Percentiles rank a stretch among this genome's conserved stretches.
Conservation (phyloP, 2,329 filamentous ascomycete species). For the Monosporascus sp. region DNA sequence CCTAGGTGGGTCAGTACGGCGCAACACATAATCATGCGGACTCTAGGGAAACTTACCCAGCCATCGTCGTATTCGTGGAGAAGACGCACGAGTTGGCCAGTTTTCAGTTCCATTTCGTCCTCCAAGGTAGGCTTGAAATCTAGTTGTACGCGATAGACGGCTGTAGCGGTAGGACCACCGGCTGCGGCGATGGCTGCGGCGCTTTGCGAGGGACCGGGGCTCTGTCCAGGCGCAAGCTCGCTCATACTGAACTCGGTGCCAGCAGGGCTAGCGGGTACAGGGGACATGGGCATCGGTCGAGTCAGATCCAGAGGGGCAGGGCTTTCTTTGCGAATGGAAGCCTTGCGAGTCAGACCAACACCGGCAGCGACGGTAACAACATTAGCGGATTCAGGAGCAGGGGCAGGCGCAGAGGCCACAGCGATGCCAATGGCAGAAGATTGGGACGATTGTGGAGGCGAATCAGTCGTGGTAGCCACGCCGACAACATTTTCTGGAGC, state of each 20-base stretch:
- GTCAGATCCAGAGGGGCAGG: constrained; percentile 52
- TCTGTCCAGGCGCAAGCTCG: constrained; percentile 45
- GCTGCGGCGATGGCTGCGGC: constrained; percentile 59
- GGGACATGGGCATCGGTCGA: constrained; percentile 22
- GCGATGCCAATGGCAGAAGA: constrained; percentile 32
- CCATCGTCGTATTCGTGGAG: constrained; percentile 97
- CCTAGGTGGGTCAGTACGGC: constrained; percentile 45
- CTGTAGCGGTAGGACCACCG: constrained; percentile 51
- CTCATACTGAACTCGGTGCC: constrained; percentile 59
- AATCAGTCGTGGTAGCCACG: constrained; percentile 29
- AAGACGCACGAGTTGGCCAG: constrained; percentile 80
- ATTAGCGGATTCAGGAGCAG: constrained; percentile 25
- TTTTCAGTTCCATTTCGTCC: constrained; percentile 78
- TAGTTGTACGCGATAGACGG: constrained; percentile 88
- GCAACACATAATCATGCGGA: constrained; percentile 1
- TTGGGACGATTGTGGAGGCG: constrained; percentile 22
- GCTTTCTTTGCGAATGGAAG: constrained; percentile 50
- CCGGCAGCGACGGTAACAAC: constrained; percentile 33
- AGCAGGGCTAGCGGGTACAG: constrained; percentile 52
- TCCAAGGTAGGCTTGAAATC: constrained; percentile 91
- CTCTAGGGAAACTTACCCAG: constrained; percentile 63
- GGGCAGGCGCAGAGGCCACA: constrained; percentile 29
- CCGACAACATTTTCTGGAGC: constrained; percentile 33
- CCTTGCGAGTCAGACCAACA: constrained; percentile 42
- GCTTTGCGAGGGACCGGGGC: constrained; percentile 39